Evolutionary conservation across 768 basidiomycete species (phyloP).

Genomic region (Thelephora ganbajun): DNA sequence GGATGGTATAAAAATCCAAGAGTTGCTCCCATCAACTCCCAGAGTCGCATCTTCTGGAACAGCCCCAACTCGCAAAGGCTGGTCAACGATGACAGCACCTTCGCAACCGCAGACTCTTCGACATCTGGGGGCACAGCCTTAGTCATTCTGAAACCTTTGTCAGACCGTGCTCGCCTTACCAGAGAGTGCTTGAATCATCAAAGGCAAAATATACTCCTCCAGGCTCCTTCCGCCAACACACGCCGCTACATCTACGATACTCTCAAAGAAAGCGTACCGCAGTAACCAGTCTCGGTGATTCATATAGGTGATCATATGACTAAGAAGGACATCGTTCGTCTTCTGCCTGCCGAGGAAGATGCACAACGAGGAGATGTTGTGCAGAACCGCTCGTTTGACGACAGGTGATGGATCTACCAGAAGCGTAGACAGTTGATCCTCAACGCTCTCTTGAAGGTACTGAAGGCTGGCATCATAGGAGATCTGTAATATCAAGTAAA

Average conservation of each 20-base stretch:
- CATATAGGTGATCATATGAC: conserved; percentile 72
- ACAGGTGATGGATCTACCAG: conserved; percentile 81
- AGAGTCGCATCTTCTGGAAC: conserved; percentile 89
- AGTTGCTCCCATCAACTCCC: conserved; percentile 87
- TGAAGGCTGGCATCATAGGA: conserved; percentile 81
- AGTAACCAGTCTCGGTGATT: conserved; percentile 91
- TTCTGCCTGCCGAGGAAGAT: conserved; percentile 86
- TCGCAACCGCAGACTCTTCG: conserved; percentile 88
- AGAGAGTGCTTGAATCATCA: conserved; percentile 91
- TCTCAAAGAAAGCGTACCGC: conserved; percentile 87
- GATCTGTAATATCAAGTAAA: conserved; percentile 32
- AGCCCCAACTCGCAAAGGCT: conserved; percentile 83
- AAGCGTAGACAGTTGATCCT: conserved; percentile 76
- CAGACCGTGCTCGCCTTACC: conserved; percentile 29
- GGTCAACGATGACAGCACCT: conserved; percentile 77
- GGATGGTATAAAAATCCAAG: conserved; percentile 91
- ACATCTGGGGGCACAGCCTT: conserved; percentile 43
- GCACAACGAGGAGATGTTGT: conserved; percentile 79
- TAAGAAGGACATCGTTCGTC: conserved; percentile 89
- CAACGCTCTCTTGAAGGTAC: conserved; percentile 74
- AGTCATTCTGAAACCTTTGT: background rate
- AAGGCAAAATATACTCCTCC: conserved; percentile 92
- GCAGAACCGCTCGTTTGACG: conserved; percentile 83
- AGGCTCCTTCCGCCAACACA: conserved; percentile 84
- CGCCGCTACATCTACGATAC: conserved; percentile 88